Percentiles rank a stretch among this genome's conserved stretches.
Conservation (phyloP, 1,284 basidiomycete species). For the Cutaneotrichosporon sp. region DNA sequence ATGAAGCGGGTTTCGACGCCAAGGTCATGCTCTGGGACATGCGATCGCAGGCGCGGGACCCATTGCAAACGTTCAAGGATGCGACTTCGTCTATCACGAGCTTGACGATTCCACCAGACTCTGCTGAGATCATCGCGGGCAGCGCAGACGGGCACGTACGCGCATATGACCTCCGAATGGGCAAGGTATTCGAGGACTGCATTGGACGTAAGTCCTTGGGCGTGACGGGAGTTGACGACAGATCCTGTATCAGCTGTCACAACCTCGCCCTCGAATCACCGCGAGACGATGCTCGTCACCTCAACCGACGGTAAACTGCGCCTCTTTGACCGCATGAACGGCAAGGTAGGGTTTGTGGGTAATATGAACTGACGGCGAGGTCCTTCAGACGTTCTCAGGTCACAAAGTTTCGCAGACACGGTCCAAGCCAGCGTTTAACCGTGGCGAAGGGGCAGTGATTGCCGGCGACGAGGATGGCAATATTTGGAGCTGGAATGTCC, state of each 20-base stretch:
- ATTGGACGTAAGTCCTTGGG: slow-evolving; percentile 69
- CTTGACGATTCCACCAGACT: slow-evolving; percentile 61
- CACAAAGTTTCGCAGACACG: slow-evolving; percentile 53
- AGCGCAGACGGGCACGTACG: slow-evolving; percentile 89
- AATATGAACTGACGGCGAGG: slow-evolving; percentile 11
- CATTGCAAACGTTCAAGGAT: slow-evolving; percentile 89
- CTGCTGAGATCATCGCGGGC: slow-evolving; percentile 69
- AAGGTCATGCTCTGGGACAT: slow-evolving; percentile 88
- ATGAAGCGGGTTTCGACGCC: slow-evolving; percentile 62
- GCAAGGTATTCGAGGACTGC: slow-evolving; percentile 81
- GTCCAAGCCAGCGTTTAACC: slow-evolving; percentile 71
- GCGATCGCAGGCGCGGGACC: slow-evolving; percentile 70
- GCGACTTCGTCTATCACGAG: slow-evolving; percentile 85
- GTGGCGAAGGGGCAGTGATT: slow-evolving; percentile 75
- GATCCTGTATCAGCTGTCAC: slow-evolving; percentile 81
- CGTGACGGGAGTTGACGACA: slow-evolving; percentile 7
- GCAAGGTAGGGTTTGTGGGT: slow-evolving; percentile 56
- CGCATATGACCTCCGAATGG: slow-evolving; percentile 90
- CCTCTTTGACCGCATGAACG: slow-evolving; percentile 79
- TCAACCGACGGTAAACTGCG: slow-evolving; percentile 81
- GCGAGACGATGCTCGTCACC: slow-evolving; percentile 73
- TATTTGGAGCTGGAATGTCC: slow-evolving; percentile 88
- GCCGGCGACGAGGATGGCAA: slow-evolving; percentile 85
- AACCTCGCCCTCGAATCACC: slow-evolving; percentile 59
- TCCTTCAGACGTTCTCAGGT: slow-evolving; percentile 80